These are phyloP conservation scores for Syzygium grande DNA, from an alignment of 345 rosid genomes.

Conservation along the genomic window DNA sequence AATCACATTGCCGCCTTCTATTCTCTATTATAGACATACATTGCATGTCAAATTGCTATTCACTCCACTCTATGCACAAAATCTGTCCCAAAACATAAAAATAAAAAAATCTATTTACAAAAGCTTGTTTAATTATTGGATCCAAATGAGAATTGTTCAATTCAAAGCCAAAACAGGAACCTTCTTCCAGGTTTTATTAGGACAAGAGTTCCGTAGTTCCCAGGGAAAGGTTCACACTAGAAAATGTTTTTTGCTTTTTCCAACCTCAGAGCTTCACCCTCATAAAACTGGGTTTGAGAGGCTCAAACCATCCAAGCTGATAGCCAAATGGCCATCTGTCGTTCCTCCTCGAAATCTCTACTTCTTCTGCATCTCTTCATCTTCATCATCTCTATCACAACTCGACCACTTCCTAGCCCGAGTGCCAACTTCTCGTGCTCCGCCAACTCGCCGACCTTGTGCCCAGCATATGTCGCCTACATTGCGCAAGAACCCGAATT, in stretches of 20 bases:
- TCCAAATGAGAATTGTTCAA: neutral
- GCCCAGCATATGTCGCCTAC: constrained; percentile 33
- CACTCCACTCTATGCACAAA: neutral
- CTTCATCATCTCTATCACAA: constrained; percentile 2
- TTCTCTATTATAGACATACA: neutral
- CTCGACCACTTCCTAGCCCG: constrained; percentile 10
- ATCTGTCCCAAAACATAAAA: neutral
- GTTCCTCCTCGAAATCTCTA: neutral
- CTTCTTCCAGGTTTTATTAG: constrained; percentile 4
- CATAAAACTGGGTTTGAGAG: constrained; percentile 4
- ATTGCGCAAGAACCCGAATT: constrained; percentile 24
- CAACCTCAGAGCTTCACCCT: neutral
- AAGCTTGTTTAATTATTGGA: neutral
- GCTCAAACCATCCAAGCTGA: neutral
- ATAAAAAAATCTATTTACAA: neutral
- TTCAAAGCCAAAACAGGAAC: constrained; percentile 10
- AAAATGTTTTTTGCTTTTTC: constrained; percentile 11
- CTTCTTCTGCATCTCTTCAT: neutral
- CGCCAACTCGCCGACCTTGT: constrained; percentile 5
- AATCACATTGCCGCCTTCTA: neutral
- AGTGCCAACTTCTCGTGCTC: constrained; percentile 32
- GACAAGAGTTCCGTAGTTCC: neutral
- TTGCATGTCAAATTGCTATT: neutral
- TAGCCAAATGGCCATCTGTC: neutral
- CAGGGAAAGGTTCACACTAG: constrained; percentile 6